Base-by-base conservation (phyloP, 371 early-diverging fungal species). In the Mortierella sp. region DNA sequence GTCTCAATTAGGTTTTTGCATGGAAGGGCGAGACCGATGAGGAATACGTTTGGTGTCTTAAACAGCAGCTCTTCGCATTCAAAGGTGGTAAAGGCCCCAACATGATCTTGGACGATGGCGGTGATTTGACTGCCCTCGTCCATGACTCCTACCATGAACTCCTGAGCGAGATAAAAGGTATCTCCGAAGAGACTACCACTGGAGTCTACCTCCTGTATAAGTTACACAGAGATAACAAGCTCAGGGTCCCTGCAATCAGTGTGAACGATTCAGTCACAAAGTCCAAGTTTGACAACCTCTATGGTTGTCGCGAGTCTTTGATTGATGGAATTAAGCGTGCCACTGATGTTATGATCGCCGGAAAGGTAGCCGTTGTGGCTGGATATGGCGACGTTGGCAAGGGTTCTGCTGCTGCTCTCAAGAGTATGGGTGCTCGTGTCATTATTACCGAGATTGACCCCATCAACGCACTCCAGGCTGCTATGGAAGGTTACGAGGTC, bases 341-440 rank as follows among this genome's bases (percentile, higher is more conserved):
- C 85, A 99, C 99, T 79, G 99, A 98, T 88, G 97, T 97, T 83
- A 98, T 98, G 99, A 99, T 99, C 86, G 99, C 99, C 84, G 99
- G 99, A 80, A 98, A 99, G 93, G 96, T 98, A 48, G 93, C 97
- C 67, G 95, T 98, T 74, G 97, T 98, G 71, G 98, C 98, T 86
- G 99, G 99, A 87, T 98, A 96, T 92, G 99, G 99, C 89, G 99
- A 99, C 90, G 99, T 99, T 85, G 99, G 99, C 84, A 99, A 99
- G 94, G 99, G 99, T 82, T 98, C 98, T 87, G 98, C 99, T 83
- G 96, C 94, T 83, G 97, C 99, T 74, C 95, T 99, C 86, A 92
- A 95, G 87, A 97, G 97, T 81, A 91, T 99, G 96, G 99, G 99
- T 77, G 95, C 98, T 77, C 96, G 98, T 87, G 99, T 99, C 84